Evolutionary conservation across 2,329 filamentous ascomycete species (phyloP).

Genomic region (Ophiocordyceps camponoti-rufipedis): DNA sequence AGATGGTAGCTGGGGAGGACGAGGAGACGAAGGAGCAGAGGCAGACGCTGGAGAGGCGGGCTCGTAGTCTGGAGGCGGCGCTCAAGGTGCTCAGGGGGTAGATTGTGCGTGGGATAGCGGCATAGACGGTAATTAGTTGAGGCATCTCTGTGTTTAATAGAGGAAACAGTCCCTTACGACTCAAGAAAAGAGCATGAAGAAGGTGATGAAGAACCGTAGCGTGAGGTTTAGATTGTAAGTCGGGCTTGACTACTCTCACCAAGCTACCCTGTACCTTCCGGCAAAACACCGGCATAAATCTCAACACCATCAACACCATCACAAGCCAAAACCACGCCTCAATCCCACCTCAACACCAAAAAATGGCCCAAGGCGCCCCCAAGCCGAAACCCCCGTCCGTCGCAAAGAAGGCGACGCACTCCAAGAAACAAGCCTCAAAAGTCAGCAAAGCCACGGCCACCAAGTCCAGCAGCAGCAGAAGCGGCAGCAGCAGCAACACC

Average conservation of each 20-base stretch:
- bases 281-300: no score
- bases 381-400: slow-evolving; percentile 27
- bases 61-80: slow-evolving; percentile 11
- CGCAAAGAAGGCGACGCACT: slow-evolving; percentile 20
- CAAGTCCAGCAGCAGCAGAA: slow-evolving; percentile 12
- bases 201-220: no score
- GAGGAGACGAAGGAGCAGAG: slow-evolving; percentile 17
- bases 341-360: background rate
- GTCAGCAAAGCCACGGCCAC: slow-evolving; percentile 26
- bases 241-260: no score
- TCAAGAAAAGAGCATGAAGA: no score
- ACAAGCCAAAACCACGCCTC: no score
- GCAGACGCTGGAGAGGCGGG: slow-evolving; percentile 22
- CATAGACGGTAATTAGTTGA: background rate
- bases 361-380: slow-evolving; percentile 36
- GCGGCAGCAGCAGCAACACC: slow-evolving; percentile 5
- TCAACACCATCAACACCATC: no score
- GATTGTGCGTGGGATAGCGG: background rate
- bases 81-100: background rate
- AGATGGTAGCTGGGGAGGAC: slow-evolving; percentile 40
- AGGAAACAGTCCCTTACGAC: no score
- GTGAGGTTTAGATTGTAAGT: no score
- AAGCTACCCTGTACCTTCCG: no score
- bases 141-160: no score
- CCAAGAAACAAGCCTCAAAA: slow-evolving; percentile 24